Evolutionary conservation across 2,329 filamentous ascomycete genomes (phyloP).

Genomic region (Endoconidiophora polonica): DNA sequence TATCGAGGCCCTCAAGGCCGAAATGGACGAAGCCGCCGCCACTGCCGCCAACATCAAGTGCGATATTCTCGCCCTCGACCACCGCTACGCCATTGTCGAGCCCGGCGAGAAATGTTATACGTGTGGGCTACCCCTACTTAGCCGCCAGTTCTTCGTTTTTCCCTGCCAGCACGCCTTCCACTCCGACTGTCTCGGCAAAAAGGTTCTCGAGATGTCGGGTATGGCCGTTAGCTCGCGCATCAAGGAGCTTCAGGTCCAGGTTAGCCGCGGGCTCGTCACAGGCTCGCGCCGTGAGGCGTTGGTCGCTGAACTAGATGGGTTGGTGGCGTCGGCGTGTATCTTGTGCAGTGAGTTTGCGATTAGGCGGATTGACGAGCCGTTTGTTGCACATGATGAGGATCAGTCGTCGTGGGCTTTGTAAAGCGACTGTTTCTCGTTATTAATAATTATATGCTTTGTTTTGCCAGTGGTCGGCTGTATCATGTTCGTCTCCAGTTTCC

Average conservation of each 20-base stretch:
- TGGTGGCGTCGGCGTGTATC: constrained; percentile 82
- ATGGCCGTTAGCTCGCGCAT: constrained; percentile 63
- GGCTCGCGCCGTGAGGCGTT: constrained; percentile 63
- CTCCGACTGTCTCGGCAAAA: constrained; percentile 77
- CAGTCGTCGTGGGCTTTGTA: constrained; percentile 63
- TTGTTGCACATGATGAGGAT: constrained; percentile 59
- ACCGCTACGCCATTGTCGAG: constrained; percentile 88
- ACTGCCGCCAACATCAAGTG: constrained; percentile 82
- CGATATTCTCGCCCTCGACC: constrained; percentile 72
- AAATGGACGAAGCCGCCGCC: constrained; percentile 87
- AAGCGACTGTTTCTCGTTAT: constrained; percentile 10
- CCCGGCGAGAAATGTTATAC: constrained; percentile 88
- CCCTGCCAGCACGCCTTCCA: constrained; percentile 97
- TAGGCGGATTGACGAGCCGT: constrained; percentile 84
- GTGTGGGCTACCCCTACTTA: constrained; percentile 71
- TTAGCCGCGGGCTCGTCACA: constrained; percentile 56
- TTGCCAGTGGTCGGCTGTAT: neutral
- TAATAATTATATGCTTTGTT: neutral
- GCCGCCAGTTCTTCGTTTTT: constrained; percentile 92
- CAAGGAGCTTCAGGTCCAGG: constrained; percentile 66
- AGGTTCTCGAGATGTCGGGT: constrained; percentile 69
- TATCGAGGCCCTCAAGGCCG: constrained; percentile 72
- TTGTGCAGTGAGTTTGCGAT: constrained; percentile 91
- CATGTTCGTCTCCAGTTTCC: neutral
- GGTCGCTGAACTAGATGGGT: constrained; percentile 74